Conservation (phyloP, 2,329 filamentous ascomycete genomes). For the Aspergillus japonicus region DNA sequence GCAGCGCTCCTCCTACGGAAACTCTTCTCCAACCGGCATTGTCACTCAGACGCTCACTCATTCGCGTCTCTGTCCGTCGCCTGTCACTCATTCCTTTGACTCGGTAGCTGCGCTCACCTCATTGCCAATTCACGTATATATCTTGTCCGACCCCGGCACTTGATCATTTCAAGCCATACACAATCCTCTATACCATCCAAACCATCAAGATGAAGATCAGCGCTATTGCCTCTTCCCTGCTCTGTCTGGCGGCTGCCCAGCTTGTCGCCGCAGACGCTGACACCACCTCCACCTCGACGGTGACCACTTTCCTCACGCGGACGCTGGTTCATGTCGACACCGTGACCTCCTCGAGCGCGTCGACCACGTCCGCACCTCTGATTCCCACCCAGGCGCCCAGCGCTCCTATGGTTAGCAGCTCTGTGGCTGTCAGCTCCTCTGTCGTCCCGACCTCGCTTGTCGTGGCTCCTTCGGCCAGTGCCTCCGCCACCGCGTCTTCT, state of each 20-base stretch:
- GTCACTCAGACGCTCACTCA: conserved; percentile 23
- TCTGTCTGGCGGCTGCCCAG: conserved; percentile 36
- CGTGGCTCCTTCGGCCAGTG: conserved; percentile 19
- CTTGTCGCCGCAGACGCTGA: conserved; percentile 30
- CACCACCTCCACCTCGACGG: conserved; percentile 28
- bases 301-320: conserved; percentile 42
- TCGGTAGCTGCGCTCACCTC: conserved; percentile 2
- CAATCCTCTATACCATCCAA: neutral
- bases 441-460: conserved; percentile 27
- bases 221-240: conserved; percentile 31
- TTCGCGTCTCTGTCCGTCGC: conserved; percentile 21
- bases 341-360: conserved; percentile 28
- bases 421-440: conserved; percentile 25
- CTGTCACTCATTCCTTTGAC: conserved; percentile 12
- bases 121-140: conserved; percentile 3
- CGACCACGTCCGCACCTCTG: conserved; percentile 27
- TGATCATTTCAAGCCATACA: neutral
- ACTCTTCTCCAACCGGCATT: conserved; percentile 7
- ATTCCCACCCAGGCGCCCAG: conserved; percentile 26
- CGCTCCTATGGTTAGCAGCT: conserved; percentile 5
- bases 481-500: conserved; percentile 20
- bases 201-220: conserved; percentile 38
- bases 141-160: neutral
- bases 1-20: conserved; percentile 25
- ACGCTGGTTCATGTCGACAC: conserved; percentile 47